These are phyloP conservation scores for Prunus dulcis DNA, from an alignment of 306 rosid species.

Conservation along the genomic window DNA sequence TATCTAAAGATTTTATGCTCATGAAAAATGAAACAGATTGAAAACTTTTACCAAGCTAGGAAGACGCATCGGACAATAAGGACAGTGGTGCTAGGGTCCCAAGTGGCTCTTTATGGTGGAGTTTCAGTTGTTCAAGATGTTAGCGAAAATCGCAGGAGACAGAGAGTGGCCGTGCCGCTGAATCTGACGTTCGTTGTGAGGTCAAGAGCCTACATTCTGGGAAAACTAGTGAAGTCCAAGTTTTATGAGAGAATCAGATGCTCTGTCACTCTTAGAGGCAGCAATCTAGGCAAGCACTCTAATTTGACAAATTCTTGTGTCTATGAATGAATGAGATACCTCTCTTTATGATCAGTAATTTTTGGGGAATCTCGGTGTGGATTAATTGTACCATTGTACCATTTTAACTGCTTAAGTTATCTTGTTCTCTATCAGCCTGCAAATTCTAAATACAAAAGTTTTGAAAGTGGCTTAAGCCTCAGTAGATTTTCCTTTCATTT, in stretches of 20 bases:
- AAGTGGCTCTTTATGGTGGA: constrained; percentile 83
- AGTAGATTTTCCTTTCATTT: background rate
- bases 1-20: background rate
- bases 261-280: constrained; percentile 57
- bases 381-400: constrained; percentile 6
- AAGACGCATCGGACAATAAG: constrained; percentile 42
- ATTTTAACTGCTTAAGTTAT: background rate
- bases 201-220: constrained; percentile 80
- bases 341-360: background rate
- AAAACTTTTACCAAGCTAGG: constrained; percentile 55
- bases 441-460: background rate
- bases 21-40: constrained; percentile 41
- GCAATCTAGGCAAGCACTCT: constrained; percentile 59
- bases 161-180: constrained; percentile 49
- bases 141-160: constrained; percentile 22
- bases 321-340: constrained; percentile 32
- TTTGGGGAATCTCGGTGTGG: background rate
- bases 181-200: constrained; percentile 73
- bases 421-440: background rate
- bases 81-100: constrained; percentile 57
- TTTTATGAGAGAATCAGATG: constrained; percentile 62
- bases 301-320: constrained; percentile 53
- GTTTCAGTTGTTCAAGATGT: constrained; percentile 38
- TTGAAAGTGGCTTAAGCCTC: background rate
- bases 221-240: constrained; percentile 72